Evolutionary conservation across 2,329 filamentous ascomycete genomes (phyloP).

Genomic region (Neofusicoccum umdonicola): DNA sequence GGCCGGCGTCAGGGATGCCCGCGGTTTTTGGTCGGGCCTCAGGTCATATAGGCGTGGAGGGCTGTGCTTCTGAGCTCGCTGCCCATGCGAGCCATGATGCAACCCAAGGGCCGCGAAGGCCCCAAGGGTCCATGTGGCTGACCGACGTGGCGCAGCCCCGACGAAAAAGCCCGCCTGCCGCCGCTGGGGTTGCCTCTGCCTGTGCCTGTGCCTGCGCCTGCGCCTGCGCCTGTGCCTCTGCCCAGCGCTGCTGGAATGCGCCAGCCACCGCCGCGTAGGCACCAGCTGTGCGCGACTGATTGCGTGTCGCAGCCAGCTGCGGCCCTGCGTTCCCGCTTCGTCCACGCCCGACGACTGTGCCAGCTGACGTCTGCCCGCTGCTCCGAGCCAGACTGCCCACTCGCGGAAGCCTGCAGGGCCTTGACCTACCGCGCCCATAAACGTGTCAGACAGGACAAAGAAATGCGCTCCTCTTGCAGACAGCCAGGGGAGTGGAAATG

Average conservation of each 20-base stretch:
- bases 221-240: too few relatives aligned
- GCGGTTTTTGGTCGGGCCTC: conserved; percentile 1
- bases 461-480: too few relatives aligned
- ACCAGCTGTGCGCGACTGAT: not conserved
- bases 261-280: conserved; percentile 12
- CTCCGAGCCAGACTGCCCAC: too few relatives aligned
- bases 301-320: not conserved
- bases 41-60: conserved; percentile 12
- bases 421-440: too few relatives aligned
- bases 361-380: not conserved
- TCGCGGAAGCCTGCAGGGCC: too few relatives aligned
- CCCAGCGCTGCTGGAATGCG: not conserved
- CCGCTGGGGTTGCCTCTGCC: not conserved
- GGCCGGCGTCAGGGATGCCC: conserved; percentile 1
- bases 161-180: not conserved
- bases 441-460: not conserved
- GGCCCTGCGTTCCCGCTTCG: not conserved
- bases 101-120: not conserved
- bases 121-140: conserved; percentile 9
- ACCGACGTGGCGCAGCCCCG: conserved; percentile 5
- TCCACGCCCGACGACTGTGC: not conserved
- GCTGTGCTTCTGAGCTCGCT: conserved; percentile 14
- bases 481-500: not conserved
- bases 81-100: conserved; percentile 3
- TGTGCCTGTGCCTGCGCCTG: too few relatives aligned